Conservation (phyloP, 2,329 filamentous ascomycete genomes). For the Diplodia seriata region DNA sequence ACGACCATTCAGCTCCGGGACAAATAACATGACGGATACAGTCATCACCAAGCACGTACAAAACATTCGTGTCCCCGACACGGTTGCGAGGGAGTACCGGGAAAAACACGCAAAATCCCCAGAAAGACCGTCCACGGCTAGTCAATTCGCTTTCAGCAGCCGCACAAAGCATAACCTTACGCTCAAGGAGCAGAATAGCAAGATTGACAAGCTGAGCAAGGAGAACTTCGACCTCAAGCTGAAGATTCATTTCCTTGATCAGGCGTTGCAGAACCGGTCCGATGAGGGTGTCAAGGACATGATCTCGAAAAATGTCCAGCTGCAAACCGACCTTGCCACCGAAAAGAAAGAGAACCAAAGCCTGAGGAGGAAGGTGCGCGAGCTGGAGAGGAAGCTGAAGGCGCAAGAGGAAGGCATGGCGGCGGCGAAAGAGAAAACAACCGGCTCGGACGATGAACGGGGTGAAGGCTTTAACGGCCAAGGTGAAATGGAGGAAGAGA, state of each 20-base stretch:
- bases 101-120: constrained; percentile 70
- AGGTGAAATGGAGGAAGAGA: constrained; percentile 79
- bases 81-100: constrained; percentile 83
- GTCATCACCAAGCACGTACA: constrained; percentile 86
- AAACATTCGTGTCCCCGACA: constrained; percentile 89
- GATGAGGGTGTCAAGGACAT: constrained; percentile 98
- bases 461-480: constrained; percentile 64
- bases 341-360: constrained; percentile 90
- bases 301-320: constrained; percentile 95
- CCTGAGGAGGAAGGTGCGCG: constrained; percentile 79
- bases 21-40: constrained; percentile 78
- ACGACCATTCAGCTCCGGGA: constrained; percentile 59
- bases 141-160: constrained; percentile 44
- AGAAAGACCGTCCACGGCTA: constrained; percentile 54
- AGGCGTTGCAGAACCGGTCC: constrained; percentile 89
- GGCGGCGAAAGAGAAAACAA: constrained; percentile 43
- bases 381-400: constrained; percentile 80
- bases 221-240: constrained; percentile 97
- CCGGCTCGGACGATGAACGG: constrained; percentile 59
- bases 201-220: constrained; percentile 93
- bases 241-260: constrained; percentile 96
- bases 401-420: constrained; percentile 61
- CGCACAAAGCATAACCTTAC: constrained; percentile 66
- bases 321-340: constrained; percentile 88
- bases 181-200: constrained; percentile 95